Percentiles rank a stretch among this genome's conserved stretches.
phyloP scores from a whole-genome alignment of 768 basidiomycete genomes.

The Psilocybe cubensis region DNA sequence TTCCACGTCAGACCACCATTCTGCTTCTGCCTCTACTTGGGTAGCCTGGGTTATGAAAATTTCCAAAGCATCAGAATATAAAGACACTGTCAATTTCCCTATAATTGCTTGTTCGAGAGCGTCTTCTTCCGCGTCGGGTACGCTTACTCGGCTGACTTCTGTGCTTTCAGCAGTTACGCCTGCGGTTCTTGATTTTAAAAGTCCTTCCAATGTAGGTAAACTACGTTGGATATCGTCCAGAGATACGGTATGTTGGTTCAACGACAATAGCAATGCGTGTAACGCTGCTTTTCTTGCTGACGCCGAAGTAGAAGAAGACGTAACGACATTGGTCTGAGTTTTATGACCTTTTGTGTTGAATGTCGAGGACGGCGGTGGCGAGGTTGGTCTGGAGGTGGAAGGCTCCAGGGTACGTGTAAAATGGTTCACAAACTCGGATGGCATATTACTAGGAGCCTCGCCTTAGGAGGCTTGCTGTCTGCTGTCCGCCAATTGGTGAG shows the following conservation, averaged over 20 bases:
- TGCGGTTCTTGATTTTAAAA: slow-evolving; percentile 18
- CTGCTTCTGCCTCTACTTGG: slow-evolving; percentile 72
- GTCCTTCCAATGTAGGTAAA: slow-evolving; percentile 27
- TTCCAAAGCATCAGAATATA: slow-evolving; percentile 72
- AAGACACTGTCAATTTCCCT: slow-evolving; percentile 50
- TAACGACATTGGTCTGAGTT: background rate
- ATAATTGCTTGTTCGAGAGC: slow-evolving; percentile 48
- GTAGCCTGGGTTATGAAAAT: slow-evolving; percentile 67
- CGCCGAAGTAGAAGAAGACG: background rate
- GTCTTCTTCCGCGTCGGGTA: slow-evolving; percentile 34
- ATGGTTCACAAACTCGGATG: slow-evolving; percentile 44
- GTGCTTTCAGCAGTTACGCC: background rate
- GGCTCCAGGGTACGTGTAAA: slow-evolving; percentile 36
- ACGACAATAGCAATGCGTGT: slow-evolving; percentile 39
- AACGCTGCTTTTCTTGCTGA: slow-evolving; percentile 34
- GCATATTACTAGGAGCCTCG: slow-evolving; percentile 19
- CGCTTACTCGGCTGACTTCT: background rate
- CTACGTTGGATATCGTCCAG: slow-evolving; percentile 27
- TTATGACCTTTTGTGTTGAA: background rate
- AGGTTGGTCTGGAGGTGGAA: slow-evolving; percentile 26
- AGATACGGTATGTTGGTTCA: slow-evolving; percentile 29
- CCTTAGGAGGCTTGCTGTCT: no score
- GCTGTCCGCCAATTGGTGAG: no score
- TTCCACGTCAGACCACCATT: slow-evolving; percentile 84
- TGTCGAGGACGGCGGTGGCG: slow-evolving; percentile 11